Percentiles rank a stretch among this genome's conserved stretches.
These are phyloP conservation scores for Aspergillus cristatus DNA, from an alignment of 495 filamentous ascomycete species.

Conservation along the genomic window DNA sequence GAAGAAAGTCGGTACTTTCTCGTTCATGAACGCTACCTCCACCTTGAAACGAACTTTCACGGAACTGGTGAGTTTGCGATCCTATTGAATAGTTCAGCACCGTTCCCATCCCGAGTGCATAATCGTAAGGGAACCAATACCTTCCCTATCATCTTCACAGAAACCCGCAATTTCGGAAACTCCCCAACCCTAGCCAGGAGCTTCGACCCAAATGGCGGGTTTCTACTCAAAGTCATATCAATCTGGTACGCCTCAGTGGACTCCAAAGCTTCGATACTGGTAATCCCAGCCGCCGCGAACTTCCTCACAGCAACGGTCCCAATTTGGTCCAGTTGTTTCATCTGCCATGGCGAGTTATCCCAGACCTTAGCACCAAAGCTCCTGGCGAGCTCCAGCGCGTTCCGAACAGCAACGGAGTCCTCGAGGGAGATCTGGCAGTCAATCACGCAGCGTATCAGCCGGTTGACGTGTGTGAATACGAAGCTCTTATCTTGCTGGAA, in stretches of 20 bases:
- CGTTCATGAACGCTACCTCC: conserved; percentile 65
- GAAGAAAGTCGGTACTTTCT: conserved; percentile 51
- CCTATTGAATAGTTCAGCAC: conserved; percentile 17
- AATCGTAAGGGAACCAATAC: conserved; percentile 15
- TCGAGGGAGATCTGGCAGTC: conserved; percentile 66
- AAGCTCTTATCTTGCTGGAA: conserved; percentile 59
- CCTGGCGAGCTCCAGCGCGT: conserved; percentile 69
- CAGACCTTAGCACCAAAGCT: conserved; percentile 73
- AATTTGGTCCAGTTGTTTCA: conserved; percentile 81
- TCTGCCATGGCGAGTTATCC: conserved; percentile 76
- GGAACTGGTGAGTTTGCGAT: conserved; percentile 26
- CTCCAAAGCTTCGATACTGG: conserved; percentile 62
- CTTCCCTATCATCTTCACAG: conserved; percentile 40
- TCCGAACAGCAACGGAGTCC: conserved; percentile 57
- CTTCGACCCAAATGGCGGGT: conserved; percentile 75
- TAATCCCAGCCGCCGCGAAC: conserved; percentile 61
- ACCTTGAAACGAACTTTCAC: conserved; percentile 56
- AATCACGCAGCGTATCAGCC: conserved; percentile 73
- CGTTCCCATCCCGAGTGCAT: background rate
- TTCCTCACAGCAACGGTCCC: conserved; percentile 72
- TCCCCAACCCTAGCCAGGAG: conserved; percentile 51
- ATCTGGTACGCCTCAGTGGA: conserved; percentile 59
- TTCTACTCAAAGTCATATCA: conserved; percentile 65
- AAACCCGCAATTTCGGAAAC: conserved; percentile 68
- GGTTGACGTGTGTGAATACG: conserved; percentile 65